These are phyloP conservation scores for Aureobasidium pullulans DNA, from an alignment of 2,329 filamentous ascomycete species.

Conservation along the genomic window DNA sequence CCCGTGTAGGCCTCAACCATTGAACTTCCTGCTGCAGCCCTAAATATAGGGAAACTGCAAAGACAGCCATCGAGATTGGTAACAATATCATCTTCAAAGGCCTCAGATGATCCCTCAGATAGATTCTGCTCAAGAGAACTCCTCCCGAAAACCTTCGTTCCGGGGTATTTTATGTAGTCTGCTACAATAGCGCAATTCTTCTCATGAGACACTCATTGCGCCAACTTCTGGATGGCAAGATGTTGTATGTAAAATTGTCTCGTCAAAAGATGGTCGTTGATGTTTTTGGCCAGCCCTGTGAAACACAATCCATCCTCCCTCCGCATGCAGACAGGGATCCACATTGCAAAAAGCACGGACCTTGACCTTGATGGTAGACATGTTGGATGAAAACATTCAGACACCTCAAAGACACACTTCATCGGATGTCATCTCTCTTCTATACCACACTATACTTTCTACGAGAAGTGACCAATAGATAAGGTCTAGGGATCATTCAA, in stretches of 20 bases:
- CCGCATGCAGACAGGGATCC: not conserved
- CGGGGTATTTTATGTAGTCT: not conserved
- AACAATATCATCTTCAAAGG: conserved; percentile 1
- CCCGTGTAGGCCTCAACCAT: not conserved
- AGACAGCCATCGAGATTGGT: not conserved
- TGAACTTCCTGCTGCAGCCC: not conserved
- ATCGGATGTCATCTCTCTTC: too few relatives aligned
- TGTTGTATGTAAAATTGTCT: too few relatives aligned
- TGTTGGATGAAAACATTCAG: not conserved
- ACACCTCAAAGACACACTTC: not conserved
- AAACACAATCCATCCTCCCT: not conserved
- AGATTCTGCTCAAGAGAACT: not conserved
- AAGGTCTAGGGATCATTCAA: too few relatives aligned
- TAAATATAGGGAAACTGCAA: not conserved
- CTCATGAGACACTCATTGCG: not conserved
- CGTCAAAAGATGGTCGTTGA: too few relatives aligned
- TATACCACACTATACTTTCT: too few relatives aligned
- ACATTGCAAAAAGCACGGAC: conserved; percentile 1
- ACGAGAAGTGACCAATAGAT: too few relatives aligned
- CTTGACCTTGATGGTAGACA: conserved; percentile 7
- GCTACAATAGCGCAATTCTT: too few relatives aligned
- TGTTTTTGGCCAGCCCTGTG: not conserved
- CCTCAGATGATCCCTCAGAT: not conserved
- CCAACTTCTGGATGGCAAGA: too few relatives aligned
- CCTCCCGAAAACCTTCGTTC: not conserved